Conservation (phyloP, 2,329 filamentous ascomycete genomes). For the Fusarium armeniacum region DNA sequence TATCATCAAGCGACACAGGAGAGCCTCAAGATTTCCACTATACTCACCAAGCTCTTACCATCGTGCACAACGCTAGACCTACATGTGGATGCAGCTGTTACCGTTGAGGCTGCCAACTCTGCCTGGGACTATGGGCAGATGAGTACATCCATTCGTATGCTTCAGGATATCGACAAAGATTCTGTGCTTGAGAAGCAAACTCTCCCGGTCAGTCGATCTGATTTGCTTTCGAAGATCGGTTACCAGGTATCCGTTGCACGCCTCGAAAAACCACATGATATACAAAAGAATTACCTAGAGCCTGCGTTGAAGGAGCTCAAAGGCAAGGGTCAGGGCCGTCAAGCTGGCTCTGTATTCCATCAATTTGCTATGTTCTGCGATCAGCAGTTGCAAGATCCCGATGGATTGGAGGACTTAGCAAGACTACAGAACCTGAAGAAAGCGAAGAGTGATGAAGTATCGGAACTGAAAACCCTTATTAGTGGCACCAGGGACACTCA, state of each 20-base stretch:
- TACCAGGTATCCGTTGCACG: conserved; percentile 91
- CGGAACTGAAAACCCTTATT: conserved; percentile 76
- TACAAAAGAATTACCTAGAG: conserved; percentile 87
- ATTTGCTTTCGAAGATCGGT: conserved; percentile 88
- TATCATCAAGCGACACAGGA: conserved; percentile 88
- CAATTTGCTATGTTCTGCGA: conserved; percentile 97
- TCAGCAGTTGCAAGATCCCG: conserved; percentile 88
- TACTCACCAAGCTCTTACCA: conserved; percentile 81
- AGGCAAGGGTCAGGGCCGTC: conserved; percentile 74
- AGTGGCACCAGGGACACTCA: conserved; percentile 65
- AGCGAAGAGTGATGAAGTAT: conserved; percentile 84
- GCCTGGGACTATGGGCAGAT: conserved; percentile 96
- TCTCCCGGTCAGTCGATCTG: conserved; percentile 79
- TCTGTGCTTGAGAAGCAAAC: conserved; percentile 75
- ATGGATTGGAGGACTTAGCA: conserved; percentile 85
- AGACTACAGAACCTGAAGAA: conserved; percentile 84
- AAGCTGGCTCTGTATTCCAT: conserved; percentile 90
- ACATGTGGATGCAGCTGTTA: conserved; percentile 80
- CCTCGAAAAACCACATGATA: conserved; percentile 90
- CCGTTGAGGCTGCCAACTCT: conserved; percentile 87
- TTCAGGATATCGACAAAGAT: conserved; percentile 77
- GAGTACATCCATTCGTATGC: conserved; percentile 87
- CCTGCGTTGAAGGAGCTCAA: conserved; percentile 87
- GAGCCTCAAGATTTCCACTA: conserved; percentile 86
- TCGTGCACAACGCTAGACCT: conserved; percentile 79